These are phyloP conservation scores for Cephalotrichum gorgonifer DNA, from an alignment of 2,329 filamentous ascomycete species.

Conservation along the genomic window DNA sequence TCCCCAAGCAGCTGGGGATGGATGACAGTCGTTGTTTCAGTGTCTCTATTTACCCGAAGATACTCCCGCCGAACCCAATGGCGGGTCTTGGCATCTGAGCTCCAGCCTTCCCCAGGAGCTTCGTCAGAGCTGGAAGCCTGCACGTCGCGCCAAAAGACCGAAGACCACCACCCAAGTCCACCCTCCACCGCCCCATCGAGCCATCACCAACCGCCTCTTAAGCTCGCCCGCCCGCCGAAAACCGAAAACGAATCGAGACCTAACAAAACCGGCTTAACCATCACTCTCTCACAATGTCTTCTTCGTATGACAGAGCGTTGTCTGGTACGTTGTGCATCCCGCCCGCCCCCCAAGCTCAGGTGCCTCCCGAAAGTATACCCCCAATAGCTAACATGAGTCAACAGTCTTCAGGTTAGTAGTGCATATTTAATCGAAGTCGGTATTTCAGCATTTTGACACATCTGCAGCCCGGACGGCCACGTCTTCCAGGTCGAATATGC, in stretches of 20 bases:
- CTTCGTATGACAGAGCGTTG: conserved; percentile 97
- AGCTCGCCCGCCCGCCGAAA: background rate
- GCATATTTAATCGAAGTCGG: conserved; percentile 6
- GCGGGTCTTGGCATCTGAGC: conserved; percentile 1
- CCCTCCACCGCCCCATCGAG: background rate
- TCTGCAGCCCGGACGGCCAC: conserved; percentile 84
- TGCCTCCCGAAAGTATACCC: conserved; percentile 5
- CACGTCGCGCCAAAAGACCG: conserved; percentile 8
- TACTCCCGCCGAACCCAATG: background rate
- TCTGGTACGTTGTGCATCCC: conserved; percentile 73
- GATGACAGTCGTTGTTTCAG: background rate
- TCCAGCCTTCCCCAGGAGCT: conserved; percentile 10
- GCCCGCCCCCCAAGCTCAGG: conserved; percentile 16
- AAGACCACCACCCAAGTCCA: conserved; percentile 1
- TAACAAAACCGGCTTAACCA: conserved; percentile 7
- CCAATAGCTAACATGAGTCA: conserved; percentile 30
- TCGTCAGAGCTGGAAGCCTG: conserved; percentile 20
- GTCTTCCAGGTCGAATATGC: conserved; percentile 99
- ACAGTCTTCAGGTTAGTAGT: conserved; percentile 73
- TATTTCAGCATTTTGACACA: conserved; percentile 29
- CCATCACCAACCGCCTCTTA: conserved; percentile 4
- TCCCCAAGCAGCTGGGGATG: no score
- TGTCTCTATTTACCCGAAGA: background rate
- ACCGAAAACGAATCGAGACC: background rate
- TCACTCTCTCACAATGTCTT: conserved; percentile 53